Conservation (phyloP, 768 basidiomycete genomes). For the Boletus coccyginus region DNA sequence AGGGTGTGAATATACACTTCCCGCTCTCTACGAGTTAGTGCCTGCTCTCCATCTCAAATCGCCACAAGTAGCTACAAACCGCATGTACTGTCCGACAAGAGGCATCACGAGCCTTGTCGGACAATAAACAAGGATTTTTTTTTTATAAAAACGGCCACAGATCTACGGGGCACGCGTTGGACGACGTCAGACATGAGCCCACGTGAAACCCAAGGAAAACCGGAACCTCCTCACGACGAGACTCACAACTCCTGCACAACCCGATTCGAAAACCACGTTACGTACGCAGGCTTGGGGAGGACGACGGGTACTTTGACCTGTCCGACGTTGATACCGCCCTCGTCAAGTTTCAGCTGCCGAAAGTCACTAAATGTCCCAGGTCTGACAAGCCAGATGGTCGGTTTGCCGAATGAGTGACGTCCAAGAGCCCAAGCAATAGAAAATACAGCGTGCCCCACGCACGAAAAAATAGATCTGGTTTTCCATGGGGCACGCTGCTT, state of each 20-base stretch:
- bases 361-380: constrained; percentile 23
- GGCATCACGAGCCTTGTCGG: too few species aligned
- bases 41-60: too few species aligned
- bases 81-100: too few species aligned
- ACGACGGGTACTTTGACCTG: constrained; percentile 25
- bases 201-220: not conserved
- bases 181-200: not conserved
- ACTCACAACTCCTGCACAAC: constrained; percentile 17
- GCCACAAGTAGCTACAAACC: too few species aligned
- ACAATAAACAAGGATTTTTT: too few species aligned
- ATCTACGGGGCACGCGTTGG: not conserved
- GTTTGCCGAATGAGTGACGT: constrained; percentile 2
- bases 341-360: constrained; percentile 16
- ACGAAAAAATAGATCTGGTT: too few species aligned
- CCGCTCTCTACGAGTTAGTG: too few species aligned
- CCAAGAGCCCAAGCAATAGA: not conserved
- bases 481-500: too few species aligned
- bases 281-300: constrained; percentile 6
- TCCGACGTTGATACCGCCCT: not conserved
- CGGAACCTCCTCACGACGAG: not conserved
- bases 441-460: too few species aligned
- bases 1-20: too few species aligned
- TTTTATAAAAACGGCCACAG: too few species aligned
- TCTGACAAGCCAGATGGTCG: constrained; percentile 22
- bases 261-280: not conserved